Percentiles rank a stretch among this genome's conserved stretches.
Evolutionary conservation across 495 filamentous ascomycete genomes (phyloP).

Genomic region (Tuber umbilicatum): DNA sequence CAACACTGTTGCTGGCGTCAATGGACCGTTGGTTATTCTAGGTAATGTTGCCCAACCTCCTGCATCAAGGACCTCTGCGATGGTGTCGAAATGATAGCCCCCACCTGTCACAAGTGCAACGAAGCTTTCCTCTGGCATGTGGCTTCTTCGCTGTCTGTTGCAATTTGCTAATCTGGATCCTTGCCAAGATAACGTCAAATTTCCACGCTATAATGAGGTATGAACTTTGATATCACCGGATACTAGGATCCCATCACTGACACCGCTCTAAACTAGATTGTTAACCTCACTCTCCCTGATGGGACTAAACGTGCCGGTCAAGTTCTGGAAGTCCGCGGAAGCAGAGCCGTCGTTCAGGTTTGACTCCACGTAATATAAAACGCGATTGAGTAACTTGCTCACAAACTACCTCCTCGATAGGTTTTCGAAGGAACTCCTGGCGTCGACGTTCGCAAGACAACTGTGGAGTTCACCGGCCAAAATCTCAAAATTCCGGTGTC

Average conservation of each 20-base stretch:
- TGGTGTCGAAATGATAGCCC: neutral
- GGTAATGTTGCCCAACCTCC: constrained; percentile 51
- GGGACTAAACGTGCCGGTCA: constrained; percentile 89
- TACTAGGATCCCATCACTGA: neutral
- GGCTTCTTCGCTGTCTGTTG: neutral
- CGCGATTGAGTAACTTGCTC: neutral
- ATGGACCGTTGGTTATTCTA: constrained; percentile 93
- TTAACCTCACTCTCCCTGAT: constrained; percentile 90
- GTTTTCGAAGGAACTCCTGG: constrained; percentile 97
- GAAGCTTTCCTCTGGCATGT: neutral
- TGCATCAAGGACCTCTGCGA: neutral
- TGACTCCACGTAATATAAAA: constrained; percentile 21
- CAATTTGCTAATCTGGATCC: neutral
- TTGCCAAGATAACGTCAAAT: constrained; percentile 74
- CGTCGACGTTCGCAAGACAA: constrained; percentile 98
- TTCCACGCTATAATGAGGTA: constrained; percentile 82
- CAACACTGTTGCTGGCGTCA: constrained; percentile 97
- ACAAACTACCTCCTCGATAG: constrained; percentile 45
- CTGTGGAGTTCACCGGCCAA: constrained; percentile 93
- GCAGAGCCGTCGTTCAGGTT: constrained; percentile 86
- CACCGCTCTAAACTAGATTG: constrained; percentile 52
- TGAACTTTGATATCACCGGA: neutral
- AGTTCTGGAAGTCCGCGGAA: constrained; percentile 93
- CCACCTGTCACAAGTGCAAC: neutral
- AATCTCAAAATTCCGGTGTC: constrained; percentile 97